Percentiles rank a stretch among this genome's conserved stretches.
phyloP scores from a whole-genome alignment of 768 basidiomycete species.

The Boletus reticulatus region DNA sequence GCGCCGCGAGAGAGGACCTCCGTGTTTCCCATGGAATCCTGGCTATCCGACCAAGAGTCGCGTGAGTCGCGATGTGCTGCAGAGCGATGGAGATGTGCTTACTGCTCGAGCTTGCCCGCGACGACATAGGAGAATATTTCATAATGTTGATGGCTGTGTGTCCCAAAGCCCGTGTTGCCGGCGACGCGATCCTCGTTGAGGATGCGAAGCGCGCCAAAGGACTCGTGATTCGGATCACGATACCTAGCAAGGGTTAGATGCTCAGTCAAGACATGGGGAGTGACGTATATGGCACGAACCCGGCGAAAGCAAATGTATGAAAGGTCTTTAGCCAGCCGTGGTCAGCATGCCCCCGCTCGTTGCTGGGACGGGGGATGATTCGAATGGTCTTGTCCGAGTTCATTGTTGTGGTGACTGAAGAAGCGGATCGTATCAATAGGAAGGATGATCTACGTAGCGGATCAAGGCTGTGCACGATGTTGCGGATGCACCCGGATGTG shows the following conservation, averaged over 20 bases:
- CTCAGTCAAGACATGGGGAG: conserved; percentile 13
- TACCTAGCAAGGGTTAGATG: conserved; percentile 42
- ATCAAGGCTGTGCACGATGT: conserved; percentile 1
- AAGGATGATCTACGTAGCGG: background rate
- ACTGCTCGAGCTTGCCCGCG: conserved; percentile 79
- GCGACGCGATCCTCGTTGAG: conserved; percentile 93
- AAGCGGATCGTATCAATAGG: background rate
- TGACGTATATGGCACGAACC: conserved; percentile 38
- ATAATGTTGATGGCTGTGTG: conserved; percentile 78
- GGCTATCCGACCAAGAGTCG: conserved; percentile 40
- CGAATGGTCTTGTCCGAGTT: conserved; percentile 22
- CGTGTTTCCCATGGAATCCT: conserved; percentile 89
- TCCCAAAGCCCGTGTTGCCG: conserved; percentile 76
- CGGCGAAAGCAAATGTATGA: conserved; percentile 78
- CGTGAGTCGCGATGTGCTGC: background rate
- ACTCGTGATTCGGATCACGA: conserved; percentile 51
- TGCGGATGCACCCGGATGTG: background rate
- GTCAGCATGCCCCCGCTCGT: conserved; percentile 69
- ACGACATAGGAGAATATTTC: conserved; percentile 93
- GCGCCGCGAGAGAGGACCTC: conserved; percentile 89
- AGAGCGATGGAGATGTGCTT: conserved; percentile 23
- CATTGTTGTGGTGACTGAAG: conserved; percentile 12
- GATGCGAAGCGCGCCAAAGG: conserved; percentile 77
- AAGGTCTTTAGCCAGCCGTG: conserved; percentile 88
- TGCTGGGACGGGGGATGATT: conserved; percentile 53